Percentiles rank a stretch among this genome's conserved stretches.
These are phyloP conservation scores for Ettlia oleoabundans DNA, from an alignment of 139 green algal species.

Conservation along the genomic window DNA sequence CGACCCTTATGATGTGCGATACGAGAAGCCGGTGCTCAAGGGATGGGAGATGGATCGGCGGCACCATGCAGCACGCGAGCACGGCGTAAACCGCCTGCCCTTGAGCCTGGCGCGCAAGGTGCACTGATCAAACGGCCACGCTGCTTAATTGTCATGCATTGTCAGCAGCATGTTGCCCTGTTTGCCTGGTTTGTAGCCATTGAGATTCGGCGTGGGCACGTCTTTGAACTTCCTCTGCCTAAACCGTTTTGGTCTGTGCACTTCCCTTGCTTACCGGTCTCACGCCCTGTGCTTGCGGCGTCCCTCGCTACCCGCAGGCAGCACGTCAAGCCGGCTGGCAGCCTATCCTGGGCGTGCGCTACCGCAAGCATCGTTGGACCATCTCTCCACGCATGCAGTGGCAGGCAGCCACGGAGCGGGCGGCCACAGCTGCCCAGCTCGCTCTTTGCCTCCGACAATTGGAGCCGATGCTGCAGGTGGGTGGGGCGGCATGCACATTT, in stretches of 20 bases:
- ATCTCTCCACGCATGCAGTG: slow-evolving; percentile 37
- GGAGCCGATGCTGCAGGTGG: slow-evolving; percentile 41
- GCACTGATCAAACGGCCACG: background rate
- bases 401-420: slow-evolving; percentile 41
- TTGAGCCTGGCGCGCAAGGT: slow-evolving; percentile 35
- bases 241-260: too few species aligned
- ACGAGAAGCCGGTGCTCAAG: slow-evolving; percentile 22
- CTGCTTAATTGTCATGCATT: too few species aligned
- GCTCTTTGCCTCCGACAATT: slow-evolving; percentile 55
- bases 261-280: too few species aligned
- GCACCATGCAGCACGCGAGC: slow-evolving; percentile 5
- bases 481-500: too few species aligned
- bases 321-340: slow-evolving; percentile 37
- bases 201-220: too few species aligned
- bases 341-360: slow-evolving; percentile 47
- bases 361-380: slow-evolving; percentile 37
- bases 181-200: background rate
- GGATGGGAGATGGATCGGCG: slow-evolving; percentile 43
- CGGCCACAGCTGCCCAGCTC: slow-evolving; percentile 41
- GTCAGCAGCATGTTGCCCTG: background rate
- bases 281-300: too few species aligned
- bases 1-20: slow-evolving; percentile 39
- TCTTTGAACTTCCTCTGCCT: too few species aligned
- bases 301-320: too few species aligned
- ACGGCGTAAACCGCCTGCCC: slow-evolving; percentile 42